Base-by-base conservation (phyloP, 345 rosid species). In the Euclidium syriacum region DNA sequence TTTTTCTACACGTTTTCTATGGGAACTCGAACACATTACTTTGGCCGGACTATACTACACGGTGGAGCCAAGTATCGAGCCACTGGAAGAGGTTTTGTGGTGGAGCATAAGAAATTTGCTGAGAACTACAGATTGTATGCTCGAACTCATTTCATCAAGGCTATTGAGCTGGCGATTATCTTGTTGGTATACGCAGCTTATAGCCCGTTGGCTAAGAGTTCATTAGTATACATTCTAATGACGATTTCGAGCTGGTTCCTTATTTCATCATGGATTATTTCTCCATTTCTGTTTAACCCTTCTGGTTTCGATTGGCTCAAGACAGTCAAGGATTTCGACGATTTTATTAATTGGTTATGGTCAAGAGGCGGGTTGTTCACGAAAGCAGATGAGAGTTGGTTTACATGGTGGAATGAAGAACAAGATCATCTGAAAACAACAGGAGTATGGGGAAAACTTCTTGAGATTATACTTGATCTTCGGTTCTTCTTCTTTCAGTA, bases 21-120 rank as follows among this genome's bases (percentile, higher is more conserved):
- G 96, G 98, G 98, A 75, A 92, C 98, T 36, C 88, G 95, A 58
- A 82, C 87, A 11, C 98, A 92, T 79, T 92, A 78, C 80, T 89
- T 92, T 77, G 98, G 98, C 44, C 81, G 98, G 68, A 92, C 98
- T 15, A 71, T 89, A 60, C 94, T 92, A 66, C 98, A 92, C 67
- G 98, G 98, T 64, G 96, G 98, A 39, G 96, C 98, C 19, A 92
- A 89, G 79, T 92, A 92, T 63, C 84, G 98, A 3, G 98, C 96
- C 58, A 92, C 98, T 46, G 98, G 98, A 50, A 84, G 91, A 58
- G 98, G 98, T 57, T 92, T 92, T 44, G 98, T 89, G 32, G 98
- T 92, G 71, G 83, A 89, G 78, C 98, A 92, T 80, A 92, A 89
- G 82, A 75, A 82, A 74, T 91, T 91, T 63, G 84, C 90, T 0